Conservation (phyloP, 495 filamentous ascomycete species). For the Acidomyces sp. region DNA sequence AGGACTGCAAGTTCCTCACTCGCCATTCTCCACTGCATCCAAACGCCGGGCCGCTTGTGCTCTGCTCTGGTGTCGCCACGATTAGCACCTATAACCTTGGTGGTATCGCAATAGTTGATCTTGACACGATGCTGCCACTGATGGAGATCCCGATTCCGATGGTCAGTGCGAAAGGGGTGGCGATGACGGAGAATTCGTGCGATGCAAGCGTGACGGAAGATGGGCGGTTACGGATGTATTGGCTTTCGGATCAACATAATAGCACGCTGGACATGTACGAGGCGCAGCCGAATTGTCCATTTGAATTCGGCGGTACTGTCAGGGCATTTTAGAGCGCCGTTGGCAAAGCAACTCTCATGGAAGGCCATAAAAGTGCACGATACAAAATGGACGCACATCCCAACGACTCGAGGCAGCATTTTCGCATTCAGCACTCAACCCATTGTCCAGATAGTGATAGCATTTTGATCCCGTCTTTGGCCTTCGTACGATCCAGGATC, state of each 20-base stretch:
- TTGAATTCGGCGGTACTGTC: neutral
- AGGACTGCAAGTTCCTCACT: slow-evolving; percentile 13
- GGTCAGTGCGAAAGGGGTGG: neutral
- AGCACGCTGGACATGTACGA: slow-evolving; percentile 6
- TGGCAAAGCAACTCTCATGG: no score
- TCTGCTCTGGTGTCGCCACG: slow-evolving; percentile 7
- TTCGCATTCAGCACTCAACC: no score
- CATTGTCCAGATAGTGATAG: no score
- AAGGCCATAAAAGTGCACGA: no score
- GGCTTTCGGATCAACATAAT: slow-evolving; percentile 2
- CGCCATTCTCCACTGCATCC: slow-evolving; percentile 1
- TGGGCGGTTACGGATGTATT: slow-evolving; percentile 6
- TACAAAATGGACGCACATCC: no score
- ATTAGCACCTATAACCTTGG: slow-evolving; percentile 1
- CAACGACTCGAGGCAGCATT: no score
- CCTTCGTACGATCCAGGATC: no score
- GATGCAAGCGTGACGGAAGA: slow-evolving; percentile 5
- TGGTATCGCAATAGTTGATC: slow-evolving; percentile 8
- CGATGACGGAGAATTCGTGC: slow-evolving; percentile 5
- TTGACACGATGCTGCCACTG: slow-evolving; percentile 4
- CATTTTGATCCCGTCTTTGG: no score
- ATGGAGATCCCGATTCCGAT: slow-evolving; percentile 4
- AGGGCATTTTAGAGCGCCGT: no score
- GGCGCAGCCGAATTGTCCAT: neutral
- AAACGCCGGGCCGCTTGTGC: slow-evolving; percentile 3